A percentile compares a stretch with the other conserved stretches of the same genome.
Evolutionary conservation across 345 rosid species (phyloP).

Genomic region (Arabis hirsuta): DNA sequence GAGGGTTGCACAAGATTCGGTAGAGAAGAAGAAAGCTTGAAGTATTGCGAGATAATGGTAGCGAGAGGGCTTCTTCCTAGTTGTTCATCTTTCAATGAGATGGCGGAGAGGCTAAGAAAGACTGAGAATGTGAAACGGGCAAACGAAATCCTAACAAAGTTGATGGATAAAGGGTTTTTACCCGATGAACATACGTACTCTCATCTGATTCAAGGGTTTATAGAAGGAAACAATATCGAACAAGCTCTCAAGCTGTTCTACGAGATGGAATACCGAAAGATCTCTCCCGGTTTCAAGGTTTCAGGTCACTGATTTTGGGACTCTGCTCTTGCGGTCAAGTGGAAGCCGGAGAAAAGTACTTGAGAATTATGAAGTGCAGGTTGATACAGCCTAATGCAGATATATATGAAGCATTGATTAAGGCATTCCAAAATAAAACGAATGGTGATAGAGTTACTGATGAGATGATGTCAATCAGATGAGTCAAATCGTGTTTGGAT

Average conservation of each 20-base stretch:
- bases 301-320: constrained; percentile 51
- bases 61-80: constrained; percentile 55
- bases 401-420: constrained; percentile 51
- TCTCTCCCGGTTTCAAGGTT: constrained; percentile 50
- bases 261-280: constrained; percentile 65
- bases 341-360: constrained; percentile 61
- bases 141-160: constrained; percentile 51
- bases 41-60: constrained; percentile 57
- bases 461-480: constrained; percentile 50
- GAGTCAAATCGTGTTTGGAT: not conserved
- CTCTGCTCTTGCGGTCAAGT: constrained; percentile 56
- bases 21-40: constrained; percentile 51
- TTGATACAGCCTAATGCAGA: constrained; percentile 44
- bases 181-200: constrained; percentile 59
- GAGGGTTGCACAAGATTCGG: constrained; percentile 59
- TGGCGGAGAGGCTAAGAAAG: constrained; percentile 50
- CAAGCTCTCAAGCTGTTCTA: constrained; percentile 67
- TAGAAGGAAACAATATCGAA: constrained; percentile 49
- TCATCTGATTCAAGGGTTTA: constrained; percentile 55
- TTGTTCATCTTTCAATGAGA: constrained; percentile 54
- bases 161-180: constrained; percentile 60
- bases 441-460: constrained; percentile 46
- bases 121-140: constrained; percentile 50
- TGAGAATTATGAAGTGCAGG: constrained; percentile 52
- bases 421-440: constrained; percentile 32